phyloP scores from a whole-genome alignment of 345 rosid genomes.

The Sisymbrium altissimum region DNA sequence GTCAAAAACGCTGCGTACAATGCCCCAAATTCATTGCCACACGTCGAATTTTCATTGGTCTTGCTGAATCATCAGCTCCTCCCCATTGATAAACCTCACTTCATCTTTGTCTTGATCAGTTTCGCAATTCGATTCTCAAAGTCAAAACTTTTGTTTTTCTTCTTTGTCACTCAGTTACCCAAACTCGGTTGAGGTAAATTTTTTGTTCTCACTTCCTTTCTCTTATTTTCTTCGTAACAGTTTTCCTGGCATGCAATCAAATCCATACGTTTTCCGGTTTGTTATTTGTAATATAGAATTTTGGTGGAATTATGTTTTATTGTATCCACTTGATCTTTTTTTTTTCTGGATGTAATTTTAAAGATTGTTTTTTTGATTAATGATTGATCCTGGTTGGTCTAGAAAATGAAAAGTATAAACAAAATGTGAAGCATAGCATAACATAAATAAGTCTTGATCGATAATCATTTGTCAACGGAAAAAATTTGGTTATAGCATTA shows the following conservation, averaged over 20 bases:
- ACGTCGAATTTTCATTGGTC: not conserved
- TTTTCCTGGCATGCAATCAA: not conserved
- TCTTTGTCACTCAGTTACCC: not conserved
- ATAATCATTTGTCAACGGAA: too few species aligned
- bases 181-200: slow-evolving; percentile 3
- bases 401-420: not conserved
- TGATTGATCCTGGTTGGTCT: slow-evolving; percentile 5
- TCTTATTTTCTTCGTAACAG: not conserved
- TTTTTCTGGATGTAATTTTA: not conserved
- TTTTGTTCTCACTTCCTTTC: not conserved
- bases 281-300: not conserved
- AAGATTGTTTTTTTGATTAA: not conserved
- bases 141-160: not conserved
- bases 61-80: slow-evolving; percentile 11
- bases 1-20: not conserved
- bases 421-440: not conserved
- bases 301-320: not conserved
- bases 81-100: slow-evolving; percentile 12
- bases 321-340: not conserved
- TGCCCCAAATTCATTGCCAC: not conserved
- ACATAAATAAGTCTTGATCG: not conserved
- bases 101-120: slow-evolving; percentile 12
- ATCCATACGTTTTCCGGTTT: not conserved
- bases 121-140: slow-evolving; percentile 6
- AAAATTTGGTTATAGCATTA: not conserved